These are phyloP conservation scores for Fusarium nanum DNA, from an alignment of 2,329 filamentous ascomycete species.

Conservation along the genomic window DNA sequence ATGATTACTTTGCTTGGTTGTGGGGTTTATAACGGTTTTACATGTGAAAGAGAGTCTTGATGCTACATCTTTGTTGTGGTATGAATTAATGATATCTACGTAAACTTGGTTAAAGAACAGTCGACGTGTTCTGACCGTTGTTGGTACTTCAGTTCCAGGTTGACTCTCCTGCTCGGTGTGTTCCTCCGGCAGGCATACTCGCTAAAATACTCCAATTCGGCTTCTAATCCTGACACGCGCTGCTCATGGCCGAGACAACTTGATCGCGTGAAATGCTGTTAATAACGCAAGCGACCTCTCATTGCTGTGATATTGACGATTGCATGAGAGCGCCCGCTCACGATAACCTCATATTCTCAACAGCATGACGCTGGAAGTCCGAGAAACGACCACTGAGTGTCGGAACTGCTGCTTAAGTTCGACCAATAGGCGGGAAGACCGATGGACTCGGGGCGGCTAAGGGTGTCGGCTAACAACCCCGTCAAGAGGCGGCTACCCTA, in stretches of 20 bases:
- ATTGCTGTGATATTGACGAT: background rate
- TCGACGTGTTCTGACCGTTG: background rate
- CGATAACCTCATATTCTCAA: background rate
- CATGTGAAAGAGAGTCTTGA: background rate
- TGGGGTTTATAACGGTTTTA: background rate
- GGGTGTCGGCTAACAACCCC: constrained; percentile 24
- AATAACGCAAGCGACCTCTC: background rate
- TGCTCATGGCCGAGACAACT: background rate
- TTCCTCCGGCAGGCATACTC: too few relatives aligned
- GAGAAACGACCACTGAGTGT: too few relatives aligned
- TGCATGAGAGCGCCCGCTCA: background rate
- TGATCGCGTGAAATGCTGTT: background rate
- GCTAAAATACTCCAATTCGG: too few relatives aligned
- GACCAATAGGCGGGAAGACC: constrained; percentile 20
- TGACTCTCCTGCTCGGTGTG: too few relatives aligned
- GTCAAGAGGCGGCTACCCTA: constrained; percentile 12
- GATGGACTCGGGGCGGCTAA: background rate
- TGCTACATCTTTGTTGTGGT: background rate
- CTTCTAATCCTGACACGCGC: too few relatives aligned
- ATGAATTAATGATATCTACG: background rate
- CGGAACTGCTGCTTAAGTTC: fast-evolving
- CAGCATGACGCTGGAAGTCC: background rate
- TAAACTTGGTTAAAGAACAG: too few relatives aligned
- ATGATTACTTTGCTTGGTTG: background rate
- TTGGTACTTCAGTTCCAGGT: background rate